Conservation (phyloP, 495 filamentous ascomycete genomes). For the Trichoderma gamsii region DNA sequence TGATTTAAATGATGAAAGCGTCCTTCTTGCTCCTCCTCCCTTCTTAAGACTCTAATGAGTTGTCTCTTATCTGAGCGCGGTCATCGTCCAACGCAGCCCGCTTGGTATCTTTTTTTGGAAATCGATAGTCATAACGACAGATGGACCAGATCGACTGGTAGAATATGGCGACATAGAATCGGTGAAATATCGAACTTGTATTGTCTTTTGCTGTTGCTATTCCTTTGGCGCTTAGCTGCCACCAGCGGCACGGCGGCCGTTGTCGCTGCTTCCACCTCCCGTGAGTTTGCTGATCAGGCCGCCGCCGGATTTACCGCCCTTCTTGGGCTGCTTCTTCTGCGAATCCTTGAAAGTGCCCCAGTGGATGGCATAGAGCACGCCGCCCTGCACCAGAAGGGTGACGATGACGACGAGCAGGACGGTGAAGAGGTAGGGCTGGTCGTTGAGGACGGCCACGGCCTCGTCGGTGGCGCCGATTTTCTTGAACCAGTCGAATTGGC, state of each 20-base stretch:
- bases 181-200: not conserved
- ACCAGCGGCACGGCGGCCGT: not conserved
- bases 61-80: not conserved
- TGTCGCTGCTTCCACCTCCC: not conserved
- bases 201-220: not conserved
- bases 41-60: not conserved
- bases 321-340: constrained; percentile 46
- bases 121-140: not conserved
- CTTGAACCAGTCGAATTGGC: constrained; percentile 45
- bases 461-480: constrained; percentile 42
- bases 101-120: not conserved
- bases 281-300: not conserved
- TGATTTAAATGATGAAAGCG: not conserved
- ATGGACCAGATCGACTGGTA: not conserved
- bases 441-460: constrained; percentile 47
- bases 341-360: constrained; percentile 46
- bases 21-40: not conserved
- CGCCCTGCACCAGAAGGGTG: constrained; percentile 34
- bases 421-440: constrained; percentile 47
- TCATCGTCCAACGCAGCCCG: not conserved
- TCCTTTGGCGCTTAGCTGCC: not conserved
- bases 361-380: constrained; percentile 47
- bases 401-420: constrained; percentile 43
- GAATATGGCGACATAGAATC: not conserved
- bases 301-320: constrained; percentile 19